Conservation (phyloP, 2,329 filamentous ascomycete species). For the Fusarium lyarnte region DNA sequence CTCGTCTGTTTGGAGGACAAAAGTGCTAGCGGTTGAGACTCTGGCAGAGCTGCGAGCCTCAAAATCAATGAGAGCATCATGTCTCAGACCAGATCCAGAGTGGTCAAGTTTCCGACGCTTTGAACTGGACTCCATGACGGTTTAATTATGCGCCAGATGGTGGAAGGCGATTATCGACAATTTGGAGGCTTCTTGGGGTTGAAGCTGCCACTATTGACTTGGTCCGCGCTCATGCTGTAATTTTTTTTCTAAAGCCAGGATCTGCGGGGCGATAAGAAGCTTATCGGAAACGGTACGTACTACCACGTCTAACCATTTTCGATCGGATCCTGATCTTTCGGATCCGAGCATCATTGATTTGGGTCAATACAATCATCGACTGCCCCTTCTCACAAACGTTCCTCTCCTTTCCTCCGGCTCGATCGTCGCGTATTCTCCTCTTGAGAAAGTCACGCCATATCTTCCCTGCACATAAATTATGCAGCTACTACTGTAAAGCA, state of each 20-base stretch:
- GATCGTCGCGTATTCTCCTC: slow-evolving; percentile 4
- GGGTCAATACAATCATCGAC: background rate
- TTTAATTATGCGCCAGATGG: slow-evolving; percentile 10
- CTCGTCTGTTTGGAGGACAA: slow-evolving; percentile 69
- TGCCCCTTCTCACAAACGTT: background rate
- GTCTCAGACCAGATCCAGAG: slow-evolving; percentile 46
- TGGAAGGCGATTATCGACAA: slow-evolving; percentile 17
- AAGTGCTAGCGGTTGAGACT: slow-evolving; percentile 61
- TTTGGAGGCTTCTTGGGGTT: slow-evolving; percentile 26
- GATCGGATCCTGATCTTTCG: background rate
- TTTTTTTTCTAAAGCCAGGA: slow-evolving; percentile 38
- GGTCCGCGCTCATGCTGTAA: slow-evolving; percentile 14
- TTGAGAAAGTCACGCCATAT: slow-evolving; percentile 1
- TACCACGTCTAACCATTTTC: background rate
- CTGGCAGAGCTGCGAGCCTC: slow-evolving; percentile 52
- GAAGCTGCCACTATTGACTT: slow-evolving; percentile 26
- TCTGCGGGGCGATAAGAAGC: slow-evolving; percentile 43
- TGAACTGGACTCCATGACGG: slow-evolving; percentile 56
- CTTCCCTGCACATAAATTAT: slow-evolving; percentile 30
- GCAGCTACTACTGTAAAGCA: slow-evolving; percentile 24
- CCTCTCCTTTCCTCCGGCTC: slow-evolving; percentile 3
- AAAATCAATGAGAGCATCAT: slow-evolving; percentile 53
- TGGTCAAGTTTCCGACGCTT: slow-evolving; percentile 62
- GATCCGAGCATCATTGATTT: slow-evolving; percentile 5
- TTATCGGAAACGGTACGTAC: slow-evolving; percentile 40